Conservation (phyloP, 306 rosid species). For the Ceratonia siliqua region DNA sequence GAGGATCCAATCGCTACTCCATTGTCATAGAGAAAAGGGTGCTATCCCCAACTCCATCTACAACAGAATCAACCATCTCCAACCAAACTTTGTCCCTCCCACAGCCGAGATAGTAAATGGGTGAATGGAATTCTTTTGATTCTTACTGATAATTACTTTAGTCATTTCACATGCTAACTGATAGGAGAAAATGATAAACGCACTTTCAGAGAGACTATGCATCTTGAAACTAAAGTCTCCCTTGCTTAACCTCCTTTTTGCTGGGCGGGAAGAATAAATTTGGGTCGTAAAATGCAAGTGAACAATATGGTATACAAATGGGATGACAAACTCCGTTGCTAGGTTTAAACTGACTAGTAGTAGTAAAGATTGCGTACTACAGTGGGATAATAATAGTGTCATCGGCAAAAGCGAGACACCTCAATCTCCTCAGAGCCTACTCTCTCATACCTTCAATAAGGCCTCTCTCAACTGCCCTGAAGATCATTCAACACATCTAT, state of each 20-base stretch:
- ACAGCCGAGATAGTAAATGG: slow-evolving; percentile 67
- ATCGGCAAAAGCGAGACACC: too few species aligned
- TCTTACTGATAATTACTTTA: slow-evolving; percentile 11
- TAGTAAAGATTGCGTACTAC: too few species aligned
- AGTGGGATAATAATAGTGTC: too few species aligned
- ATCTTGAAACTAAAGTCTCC: neutral
- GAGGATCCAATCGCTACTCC: slow-evolving; percentile 74
- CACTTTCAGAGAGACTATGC: neutral
- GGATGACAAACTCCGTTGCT: neutral
- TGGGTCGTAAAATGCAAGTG: neutral
- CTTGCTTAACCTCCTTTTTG: neutral
- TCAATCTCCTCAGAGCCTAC: too few species aligned
- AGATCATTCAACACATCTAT: too few species aligned
- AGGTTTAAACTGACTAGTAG: neutral
- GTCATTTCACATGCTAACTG: slow-evolving; percentile 12
- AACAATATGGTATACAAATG: neutral
- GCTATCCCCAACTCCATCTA: slow-evolving; percentile 47
- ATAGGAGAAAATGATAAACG: slow-evolving; percentile 4
- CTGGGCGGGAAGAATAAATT: neutral
- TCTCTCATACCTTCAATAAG: too few species aligned
- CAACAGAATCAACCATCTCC: slow-evolving; percentile 60
- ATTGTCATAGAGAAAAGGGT: slow-evolving; percentile 59
- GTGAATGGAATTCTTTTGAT: slow-evolving; percentile 33
- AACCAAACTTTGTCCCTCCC: slow-evolving; percentile 61
- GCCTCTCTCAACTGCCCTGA: too few species aligned